A percentile compares a stretch with the other conserved stretches of the same genome.
These are phyloP conservation scores for Nakaseomyces uthaithaninus DNA, from an alignment of 1,139 yeast genomes.

Conservation along the genomic window DNA sequence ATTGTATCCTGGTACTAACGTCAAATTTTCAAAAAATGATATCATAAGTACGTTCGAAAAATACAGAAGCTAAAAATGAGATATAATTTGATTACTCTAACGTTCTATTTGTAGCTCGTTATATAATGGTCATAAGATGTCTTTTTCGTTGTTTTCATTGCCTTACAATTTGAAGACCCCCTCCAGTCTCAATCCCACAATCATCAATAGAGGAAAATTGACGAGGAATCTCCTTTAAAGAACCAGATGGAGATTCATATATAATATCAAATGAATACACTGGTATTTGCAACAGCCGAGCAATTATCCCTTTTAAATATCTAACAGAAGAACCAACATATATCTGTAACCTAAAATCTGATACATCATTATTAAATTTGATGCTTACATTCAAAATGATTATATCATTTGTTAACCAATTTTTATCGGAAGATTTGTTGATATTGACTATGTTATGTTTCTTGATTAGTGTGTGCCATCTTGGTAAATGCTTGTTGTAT, in stretches of 20 bases:
- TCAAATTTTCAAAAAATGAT: slow-evolving; percentile 39
- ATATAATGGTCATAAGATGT: no score
- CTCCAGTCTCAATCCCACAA: not conserved
- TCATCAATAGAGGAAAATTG: slow-evolving; percentile 1
- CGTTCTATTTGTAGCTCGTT: no score
- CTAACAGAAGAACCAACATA: not conserved
- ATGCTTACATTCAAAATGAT: not conserved
- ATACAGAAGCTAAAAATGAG: slow-evolving; percentile 26
- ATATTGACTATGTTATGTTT: slow-evolving; percentile 14
- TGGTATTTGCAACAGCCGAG: not conserved
- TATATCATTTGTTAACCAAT: slow-evolving; percentile 2
- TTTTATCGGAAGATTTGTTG: not conserved
- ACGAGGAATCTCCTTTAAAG: not conserved
- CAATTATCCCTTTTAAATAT: not conserved
- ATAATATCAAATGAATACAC: not conserved
- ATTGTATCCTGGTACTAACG: slow-evolving; percentile 38
- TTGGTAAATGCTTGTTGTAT: slow-evolving; percentile 23
- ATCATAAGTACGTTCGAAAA: slow-evolving; percentile 37
- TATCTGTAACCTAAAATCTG: not conserved
- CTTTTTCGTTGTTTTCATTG: no score
- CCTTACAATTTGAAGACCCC: not conserved
- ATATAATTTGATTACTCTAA: no score
- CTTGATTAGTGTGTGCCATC: slow-evolving; percentile 16
- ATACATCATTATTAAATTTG: not conserved
- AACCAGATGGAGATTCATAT: not conserved